Conservation (phyloP, 768 basidiomycete genomes). For the Clavulina sp. region DNA sequence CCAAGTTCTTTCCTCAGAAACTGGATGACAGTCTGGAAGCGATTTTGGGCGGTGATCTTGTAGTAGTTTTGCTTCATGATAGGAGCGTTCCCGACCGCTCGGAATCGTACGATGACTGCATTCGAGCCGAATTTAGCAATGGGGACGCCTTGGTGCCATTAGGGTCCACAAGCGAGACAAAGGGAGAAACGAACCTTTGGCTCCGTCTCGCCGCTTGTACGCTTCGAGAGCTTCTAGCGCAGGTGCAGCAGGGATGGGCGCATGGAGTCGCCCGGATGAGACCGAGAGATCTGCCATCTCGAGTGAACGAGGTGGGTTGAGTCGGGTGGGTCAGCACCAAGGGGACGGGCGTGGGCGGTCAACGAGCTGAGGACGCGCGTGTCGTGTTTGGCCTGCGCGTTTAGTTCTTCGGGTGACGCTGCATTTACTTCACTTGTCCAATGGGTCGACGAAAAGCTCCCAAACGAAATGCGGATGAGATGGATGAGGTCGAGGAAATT, state of each 20-base stretch:
- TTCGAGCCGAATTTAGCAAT: not conserved
- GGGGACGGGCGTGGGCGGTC: too few relatives aligned
- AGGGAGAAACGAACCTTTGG: constrained; percentile 38
- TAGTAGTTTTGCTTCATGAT: constrained; percentile 99
- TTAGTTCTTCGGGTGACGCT: too few relatives aligned
- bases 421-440: too few relatives aligned
- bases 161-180: not conserved
- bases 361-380: too few relatives aligned
- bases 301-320: too few relatives aligned
- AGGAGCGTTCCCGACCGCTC: constrained; percentile 91
- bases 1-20: constrained; percentile 80
- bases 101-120: constrained; percentile 92
- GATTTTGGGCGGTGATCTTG: constrained; percentile 88
- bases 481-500: too few relatives aligned
- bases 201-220: constrained; percentile 73
- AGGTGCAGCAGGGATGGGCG: constrained; percentile 9
- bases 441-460: too few relatives aligned
- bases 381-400: too few relatives aligned
- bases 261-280: not conserved
- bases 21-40: constrained; percentile 88
- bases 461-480: too few relatives aligned
- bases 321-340: too few relatives aligned
- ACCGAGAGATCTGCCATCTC: constrained; percentile 7
- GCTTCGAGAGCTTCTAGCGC: constrained; percentile 58
- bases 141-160: not conserved